A percentile compares a stretch with the other conserved stretches of the same genome.
phyloP scores from a whole-genome alignment of 352 stramenopile species.

The Phytophthora hibernalis region DNA sequence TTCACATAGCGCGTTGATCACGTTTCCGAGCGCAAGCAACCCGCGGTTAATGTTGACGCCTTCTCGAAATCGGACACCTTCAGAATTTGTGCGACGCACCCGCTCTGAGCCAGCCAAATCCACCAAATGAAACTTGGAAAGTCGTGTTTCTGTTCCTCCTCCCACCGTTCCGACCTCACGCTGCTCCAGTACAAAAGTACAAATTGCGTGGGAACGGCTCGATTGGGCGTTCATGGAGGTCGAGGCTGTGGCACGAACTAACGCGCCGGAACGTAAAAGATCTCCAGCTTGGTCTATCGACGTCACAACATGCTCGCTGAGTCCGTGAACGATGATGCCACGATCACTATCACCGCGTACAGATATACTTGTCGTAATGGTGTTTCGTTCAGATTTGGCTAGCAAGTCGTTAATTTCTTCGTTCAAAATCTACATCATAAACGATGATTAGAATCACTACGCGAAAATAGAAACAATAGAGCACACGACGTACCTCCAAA shows the following conservation, averaged over 20 bases:
- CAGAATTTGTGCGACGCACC: slow-evolving; percentile 87
- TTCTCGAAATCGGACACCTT: slow-evolving; percentile 92
- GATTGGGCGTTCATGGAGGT: slow-evolving; percentile 82
- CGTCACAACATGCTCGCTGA: slow-evolving; percentile 80
- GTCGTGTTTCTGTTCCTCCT: slow-evolving; percentile 46
- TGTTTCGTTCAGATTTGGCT: neutral
- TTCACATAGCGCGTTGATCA: slow-evolving; percentile 94
- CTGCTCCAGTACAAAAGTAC: slow-evolving; percentile 88
- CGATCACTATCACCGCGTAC: slow-evolving; percentile 91
- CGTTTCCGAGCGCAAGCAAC: slow-evolving; percentile 95
- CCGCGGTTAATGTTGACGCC: slow-evolving; percentile 95
- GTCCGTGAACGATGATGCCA: slow-evolving; percentile 89
- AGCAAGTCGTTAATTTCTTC: slow-evolving; percentile 97
- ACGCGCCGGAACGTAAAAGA: slow-evolving; percentile 54
- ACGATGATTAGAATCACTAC: neutral
- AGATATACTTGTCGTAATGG: slow-evolving; percentile 35
- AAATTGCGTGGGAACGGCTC: slow-evolving; percentile 92
- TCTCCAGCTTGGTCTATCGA: slow-evolving; percentile 51
- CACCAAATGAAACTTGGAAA: slow-evolving; percentile 94
- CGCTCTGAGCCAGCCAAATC: slow-evolving; percentile 96
- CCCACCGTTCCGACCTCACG: slow-evolving; percentile 30
- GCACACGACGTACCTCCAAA: slow-evolving; percentile 51
- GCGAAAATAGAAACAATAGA: neutral
- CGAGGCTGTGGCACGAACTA: slow-evolving; percentile 63
- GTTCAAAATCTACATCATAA: slow-evolving; percentile 93